phyloP scores from a whole-genome alignment of 768 basidiomycete genomes.

The Lactarius quietus region DNA sequence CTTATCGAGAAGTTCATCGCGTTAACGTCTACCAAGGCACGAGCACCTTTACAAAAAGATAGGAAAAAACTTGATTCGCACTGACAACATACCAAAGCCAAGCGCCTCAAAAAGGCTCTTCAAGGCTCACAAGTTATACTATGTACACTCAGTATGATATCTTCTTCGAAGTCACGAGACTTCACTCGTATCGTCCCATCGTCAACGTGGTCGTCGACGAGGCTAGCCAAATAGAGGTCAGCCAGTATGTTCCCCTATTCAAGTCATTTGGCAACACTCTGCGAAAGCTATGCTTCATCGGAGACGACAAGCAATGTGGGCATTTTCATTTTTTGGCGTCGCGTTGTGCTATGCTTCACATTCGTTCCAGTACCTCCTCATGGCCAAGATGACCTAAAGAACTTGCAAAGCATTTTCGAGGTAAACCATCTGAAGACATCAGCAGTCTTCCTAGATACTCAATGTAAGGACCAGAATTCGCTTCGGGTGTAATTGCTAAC shows the following conservation, averaged over 20 bases:
- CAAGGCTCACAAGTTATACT: slow-evolving; percentile 55
- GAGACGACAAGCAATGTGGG: slow-evolving; percentile 43
- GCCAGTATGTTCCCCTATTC: slow-evolving; percentile 34
- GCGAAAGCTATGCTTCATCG: slow-evolving; percentile 39
- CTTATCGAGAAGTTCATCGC: slow-evolving; percentile 19
- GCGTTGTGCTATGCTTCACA: neutral
- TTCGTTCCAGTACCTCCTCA: slow-evolving; percentile 63
- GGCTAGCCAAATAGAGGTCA: slow-evolving; percentile 32
- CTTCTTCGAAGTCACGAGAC: slow-evolving; percentile 31
- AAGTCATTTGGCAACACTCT: slow-evolving; percentile 29
- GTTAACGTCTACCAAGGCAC: slow-evolving; percentile 52
- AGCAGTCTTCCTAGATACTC: slow-evolving; percentile 61
- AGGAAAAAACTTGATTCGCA: slow-evolving; percentile 48
- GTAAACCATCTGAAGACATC: slow-evolving; percentile 49
- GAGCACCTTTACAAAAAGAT: slow-evolving; percentile 66
- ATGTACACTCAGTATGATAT: slow-evolving; percentile 77
- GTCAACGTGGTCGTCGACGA: slow-evolving; percentile 39
- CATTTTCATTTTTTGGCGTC: neutral
- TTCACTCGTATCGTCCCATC: slow-evolving; percentile 32
- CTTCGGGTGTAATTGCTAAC: slow-evolving; percentile 15
- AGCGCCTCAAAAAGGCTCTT: slow-evolving; percentile 34
- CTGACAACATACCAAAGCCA: slow-evolving; percentile 34
- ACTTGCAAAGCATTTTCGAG: slow-evolving; percentile 76
- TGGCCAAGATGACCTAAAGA: slow-evolving; percentile 66
- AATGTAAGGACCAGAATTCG: slow-evolving; percentile 50